A percentile compares a stretch with the other conserved stretches of the same genome.
Evolutionary conservation across 2,329 filamentous ascomycete species (phyloP).

Genomic region (Aspergillus uvarum): DNA sequence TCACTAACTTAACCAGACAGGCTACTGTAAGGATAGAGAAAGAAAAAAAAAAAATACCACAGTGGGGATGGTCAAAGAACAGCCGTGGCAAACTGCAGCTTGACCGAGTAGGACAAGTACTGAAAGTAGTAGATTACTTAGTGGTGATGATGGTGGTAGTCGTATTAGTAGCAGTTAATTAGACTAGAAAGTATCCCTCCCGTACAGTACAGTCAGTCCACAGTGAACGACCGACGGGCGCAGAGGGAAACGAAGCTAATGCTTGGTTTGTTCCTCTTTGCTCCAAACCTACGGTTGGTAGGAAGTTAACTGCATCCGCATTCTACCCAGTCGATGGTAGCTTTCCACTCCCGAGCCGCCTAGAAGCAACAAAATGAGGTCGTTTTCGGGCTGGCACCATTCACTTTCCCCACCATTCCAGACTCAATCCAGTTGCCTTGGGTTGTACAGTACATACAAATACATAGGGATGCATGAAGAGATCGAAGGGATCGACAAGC

Average conservation of each 20-base stretch:
- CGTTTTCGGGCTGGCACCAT: neutral
- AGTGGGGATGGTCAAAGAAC: constrained; percentile 17
- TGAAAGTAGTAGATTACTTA: neutral
- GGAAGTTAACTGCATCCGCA: neutral
- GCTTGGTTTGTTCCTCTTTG: neutral
- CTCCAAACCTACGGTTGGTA: neutral
- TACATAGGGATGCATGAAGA: neutral
- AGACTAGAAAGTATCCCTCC: too few species aligned
- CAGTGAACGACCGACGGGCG: neutral
- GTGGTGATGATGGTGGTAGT: neutral
- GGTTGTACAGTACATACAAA: neutral
- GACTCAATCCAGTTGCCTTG: neutral
- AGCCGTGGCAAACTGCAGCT: constrained; percentile 24
- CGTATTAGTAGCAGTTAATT: neutral
- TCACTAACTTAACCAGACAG: neutral
- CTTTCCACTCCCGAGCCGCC: neutral
- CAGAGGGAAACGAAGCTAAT: constrained; percentile 12
- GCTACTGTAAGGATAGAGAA: neutral
- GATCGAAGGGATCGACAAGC: neutral
- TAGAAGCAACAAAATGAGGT: neutral
- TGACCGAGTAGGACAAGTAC: constrained; percentile 1
- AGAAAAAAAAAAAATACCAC: constrained; percentile 15
- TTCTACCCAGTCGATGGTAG: neutral
- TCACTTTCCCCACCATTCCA: neutral
- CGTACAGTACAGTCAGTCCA: neutral